Conservation (phyloP, 2,329 filamentous ascomycete species). For the Waltergamsia citrina region DNA sequence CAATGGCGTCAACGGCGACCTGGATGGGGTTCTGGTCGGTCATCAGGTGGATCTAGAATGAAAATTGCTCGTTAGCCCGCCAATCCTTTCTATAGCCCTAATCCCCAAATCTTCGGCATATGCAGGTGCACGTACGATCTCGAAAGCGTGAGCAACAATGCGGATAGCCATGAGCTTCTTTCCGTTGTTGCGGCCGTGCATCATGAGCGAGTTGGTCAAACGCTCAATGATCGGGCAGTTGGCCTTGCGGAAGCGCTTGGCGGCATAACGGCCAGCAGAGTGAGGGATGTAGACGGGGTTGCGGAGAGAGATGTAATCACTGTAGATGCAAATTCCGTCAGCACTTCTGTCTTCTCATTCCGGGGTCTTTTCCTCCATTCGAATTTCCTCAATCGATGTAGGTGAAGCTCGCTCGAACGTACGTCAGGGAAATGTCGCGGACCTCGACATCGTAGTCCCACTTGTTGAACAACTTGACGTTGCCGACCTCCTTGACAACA, state of each 20-base stretch:
- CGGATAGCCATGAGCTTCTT: constrained; percentile 99
- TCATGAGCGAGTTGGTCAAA: constrained; percentile 99
- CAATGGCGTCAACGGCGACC: constrained; percentile 97
- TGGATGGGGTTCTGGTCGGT: constrained; percentile 99
- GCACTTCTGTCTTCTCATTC: constrained; percentile 10
- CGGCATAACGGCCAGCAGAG: constrained; percentile 95
- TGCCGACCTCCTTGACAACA: constrained; percentile 78
- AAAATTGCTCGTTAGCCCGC: constrained; percentile 1
- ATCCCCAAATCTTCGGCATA: constrained; percentile 1
- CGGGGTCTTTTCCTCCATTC: constrained; percentile 2
- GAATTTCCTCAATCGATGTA: constrained; percentile 6
- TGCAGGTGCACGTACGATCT: constrained; percentile 97
- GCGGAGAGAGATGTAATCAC: constrained; percentile 99
- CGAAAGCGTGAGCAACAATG: constrained; percentile 97
- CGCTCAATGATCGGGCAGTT: constrained; percentile 99
- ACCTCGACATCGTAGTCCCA: constrained; percentile 99
- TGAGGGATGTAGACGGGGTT: constrained; percentile 98
- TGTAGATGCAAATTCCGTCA: constrained; percentile 33
- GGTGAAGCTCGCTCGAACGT: constrained; percentile 25
- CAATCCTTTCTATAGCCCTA: not conserved
- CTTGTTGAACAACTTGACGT: constrained; percentile 96
- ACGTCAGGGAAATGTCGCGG: constrained; percentile 99
- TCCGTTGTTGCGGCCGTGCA: constrained; percentile 99
- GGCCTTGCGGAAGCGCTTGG: constrained; percentile 99
- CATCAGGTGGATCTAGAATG: constrained; percentile 91